phyloP scores from a whole-genome alignment of 1,139 yeast genomes.

The Kurtzmaniella quercitrusa region DNA sequence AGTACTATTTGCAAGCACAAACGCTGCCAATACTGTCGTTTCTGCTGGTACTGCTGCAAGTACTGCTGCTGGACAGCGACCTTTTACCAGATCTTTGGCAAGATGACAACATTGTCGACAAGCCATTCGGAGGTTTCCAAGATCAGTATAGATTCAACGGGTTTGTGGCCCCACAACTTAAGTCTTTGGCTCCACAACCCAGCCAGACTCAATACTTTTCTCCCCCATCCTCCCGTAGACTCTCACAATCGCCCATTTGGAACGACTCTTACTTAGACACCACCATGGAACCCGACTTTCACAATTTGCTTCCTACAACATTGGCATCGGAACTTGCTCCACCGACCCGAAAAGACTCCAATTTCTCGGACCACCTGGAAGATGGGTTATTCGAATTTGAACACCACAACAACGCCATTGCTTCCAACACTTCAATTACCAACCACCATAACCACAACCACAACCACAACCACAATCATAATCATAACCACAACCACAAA shows the following conservation, averaged over 20 bases:
- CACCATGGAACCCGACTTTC: background rate
- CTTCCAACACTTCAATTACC: too few relatives aligned
- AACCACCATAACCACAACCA: conserved; percentile 7
- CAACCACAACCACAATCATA: background rate
- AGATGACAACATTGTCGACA: background rate
- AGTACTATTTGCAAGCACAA: background rate
- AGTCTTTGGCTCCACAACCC: background rate
- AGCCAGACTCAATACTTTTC: background rate
- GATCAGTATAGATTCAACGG: background rate
- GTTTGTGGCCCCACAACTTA: background rate
- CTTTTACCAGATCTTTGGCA: conserved; percentile 8
- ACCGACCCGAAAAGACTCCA: conserved; percentile 5
- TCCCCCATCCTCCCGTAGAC: background rate
- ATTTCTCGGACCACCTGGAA: conserved; percentile 11
- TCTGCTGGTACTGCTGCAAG: conserved; percentile 1
- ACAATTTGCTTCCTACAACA: background rate
- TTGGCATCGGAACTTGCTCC: conserved; percentile 1
- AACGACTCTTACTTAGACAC: background rate
- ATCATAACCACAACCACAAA: conserved; percentile 3
- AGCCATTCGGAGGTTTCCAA: background rate
- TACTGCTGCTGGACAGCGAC: conserved; percentile 5
- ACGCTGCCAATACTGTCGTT: conserved; percentile 7
- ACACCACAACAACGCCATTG: too few relatives aligned
- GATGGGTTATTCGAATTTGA: conserved; percentile 26
- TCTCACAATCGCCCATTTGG: conserved; percentile 1